A percentile compares a stretch with the other conserved stretches of the same genome.
phyloP scores from a whole-genome alignment of 768 basidiomycete genomes.

The Boletus vinaceobasis region DNA sequence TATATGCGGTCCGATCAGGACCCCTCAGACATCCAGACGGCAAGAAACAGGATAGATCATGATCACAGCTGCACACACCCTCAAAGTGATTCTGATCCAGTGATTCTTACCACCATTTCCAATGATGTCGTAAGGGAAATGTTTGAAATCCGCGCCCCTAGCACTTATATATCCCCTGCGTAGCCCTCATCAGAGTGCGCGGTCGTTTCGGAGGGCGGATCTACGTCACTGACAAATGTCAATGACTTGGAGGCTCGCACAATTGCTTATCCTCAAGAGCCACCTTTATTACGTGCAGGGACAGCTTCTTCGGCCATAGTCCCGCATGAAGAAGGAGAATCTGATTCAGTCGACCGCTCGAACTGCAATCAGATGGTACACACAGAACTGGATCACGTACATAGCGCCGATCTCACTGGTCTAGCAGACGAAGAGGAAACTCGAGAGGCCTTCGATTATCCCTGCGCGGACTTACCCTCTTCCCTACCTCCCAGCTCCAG shows the following conservation, averaged over 20 bases:
- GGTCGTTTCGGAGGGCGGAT: background rate
- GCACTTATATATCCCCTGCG: conserved; percentile 1
- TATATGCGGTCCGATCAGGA: conserved; percentile 15
- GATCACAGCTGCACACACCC: background rate
- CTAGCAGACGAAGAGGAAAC: conserved; percentile 1
- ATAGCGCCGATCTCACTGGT: background rate
- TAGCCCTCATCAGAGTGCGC: background rate
- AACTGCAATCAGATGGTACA: background rate
- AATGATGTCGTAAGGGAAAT: conserved; percentile 13
- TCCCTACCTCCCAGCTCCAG: conserved; percentile 45
- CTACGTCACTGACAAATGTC: background rate
- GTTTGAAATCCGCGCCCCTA: background rate
- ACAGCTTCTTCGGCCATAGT: background rate
- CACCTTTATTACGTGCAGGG: background rate
- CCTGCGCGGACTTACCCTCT: conserved; percentile 11
- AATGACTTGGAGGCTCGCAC: background rate
- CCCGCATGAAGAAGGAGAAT: background rate
- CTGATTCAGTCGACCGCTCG: background rate
- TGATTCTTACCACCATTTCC: background rate
- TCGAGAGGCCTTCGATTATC: conserved; percentile 3
- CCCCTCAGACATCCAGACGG: background rate
- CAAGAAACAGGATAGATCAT: background rate
- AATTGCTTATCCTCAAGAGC: background rate
- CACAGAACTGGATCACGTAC: background rate
- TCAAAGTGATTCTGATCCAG: background rate